These are phyloP conservation scores for Neocallimastix lanati DNA, from an alignment of 192 early-diverging fungal species.

Conservation along the genomic window DNA sequence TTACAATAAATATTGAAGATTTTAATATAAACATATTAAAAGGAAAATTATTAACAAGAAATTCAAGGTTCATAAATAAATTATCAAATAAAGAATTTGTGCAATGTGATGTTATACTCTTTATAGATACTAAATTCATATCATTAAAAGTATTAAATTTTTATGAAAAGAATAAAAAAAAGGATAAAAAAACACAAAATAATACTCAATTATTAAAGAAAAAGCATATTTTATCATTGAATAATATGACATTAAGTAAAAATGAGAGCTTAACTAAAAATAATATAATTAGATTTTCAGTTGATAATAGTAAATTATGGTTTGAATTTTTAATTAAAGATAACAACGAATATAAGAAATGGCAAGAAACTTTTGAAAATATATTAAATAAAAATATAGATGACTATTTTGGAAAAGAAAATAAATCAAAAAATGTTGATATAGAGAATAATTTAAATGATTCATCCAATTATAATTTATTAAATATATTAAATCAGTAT, in stretches of 20 bases:
- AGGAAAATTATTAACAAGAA: background rate
- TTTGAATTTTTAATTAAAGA: background rate
- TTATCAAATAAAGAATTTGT: background rate
- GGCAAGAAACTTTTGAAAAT: background rate
- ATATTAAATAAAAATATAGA: background rate
- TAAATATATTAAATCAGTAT: too few species aligned
- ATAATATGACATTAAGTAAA: background rate
- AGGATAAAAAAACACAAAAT: background rate
- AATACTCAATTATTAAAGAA: too few species aligned
- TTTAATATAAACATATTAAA: background rate
- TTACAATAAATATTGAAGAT: background rate
- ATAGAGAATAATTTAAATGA: background rate
- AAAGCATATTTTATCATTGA: background rate
- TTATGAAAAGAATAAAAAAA: background rate
- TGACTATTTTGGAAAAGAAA: background rate
- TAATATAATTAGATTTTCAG: background rate
- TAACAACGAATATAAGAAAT: background rate
- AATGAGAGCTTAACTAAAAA: background rate
- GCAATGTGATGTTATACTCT: background rate
- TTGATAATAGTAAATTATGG: background rate
- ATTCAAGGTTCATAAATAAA: background rate
- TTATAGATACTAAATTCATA: background rate
- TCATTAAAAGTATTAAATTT: too few species aligned
- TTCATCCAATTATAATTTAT: too few species aligned
- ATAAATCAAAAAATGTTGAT: background rate